Evolutionary conservation across 495 filamentous ascomycete genomes (phyloP), one percentile per base, ranked within the genome.

Genomic region (Penicillium riverlandense): DNA sequence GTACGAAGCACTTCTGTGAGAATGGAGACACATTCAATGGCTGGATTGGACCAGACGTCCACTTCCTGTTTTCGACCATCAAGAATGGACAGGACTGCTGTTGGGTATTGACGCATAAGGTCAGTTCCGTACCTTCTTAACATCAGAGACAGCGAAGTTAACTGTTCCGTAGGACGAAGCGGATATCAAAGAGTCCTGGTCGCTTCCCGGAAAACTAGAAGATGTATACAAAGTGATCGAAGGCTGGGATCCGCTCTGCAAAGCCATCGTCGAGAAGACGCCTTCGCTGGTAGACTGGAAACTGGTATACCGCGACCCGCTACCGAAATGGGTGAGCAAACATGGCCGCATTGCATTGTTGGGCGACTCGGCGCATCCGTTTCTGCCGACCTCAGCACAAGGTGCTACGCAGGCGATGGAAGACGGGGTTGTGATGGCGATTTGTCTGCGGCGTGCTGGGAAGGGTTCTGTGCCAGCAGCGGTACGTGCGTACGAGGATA

Each of bases 331-430:
- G 72, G 71, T 83, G 12, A 80, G 75, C 6, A 66, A 75, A 11
- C 65, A 69, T 11, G 71, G 74, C 10, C 69, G 78, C 13, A 82
- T 82, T n/a, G 72, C 69, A 29, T 63, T 84, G 11, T 71, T 88
- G 29, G 85, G 84, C 15, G 85, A 88, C 51, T 69, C 82, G 6
- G 84, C 84, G 1, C 85, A 90, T 61, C 78, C 84, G 0, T 86
- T 88, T 58, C 65, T 88, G 4, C 84, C 84, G 0, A 85, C 82
- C 0, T 81, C 76, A 4, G 77, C 78, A n/a, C 80, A 86, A 47
- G 85, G 85, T 0, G 85, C 80, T 0, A 83, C 77, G 28, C 79
- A 86, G 52, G 80, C 83, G 0, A 79, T 88, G 48, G 85, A 90
- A 51, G 85, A 88, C 57, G 85, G 77, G 2, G 76, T 78, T 1